Evolutionary conservation across 108 stramenopile species (phyloP).

Genomic region (Fistulifera solaris): DNA sequence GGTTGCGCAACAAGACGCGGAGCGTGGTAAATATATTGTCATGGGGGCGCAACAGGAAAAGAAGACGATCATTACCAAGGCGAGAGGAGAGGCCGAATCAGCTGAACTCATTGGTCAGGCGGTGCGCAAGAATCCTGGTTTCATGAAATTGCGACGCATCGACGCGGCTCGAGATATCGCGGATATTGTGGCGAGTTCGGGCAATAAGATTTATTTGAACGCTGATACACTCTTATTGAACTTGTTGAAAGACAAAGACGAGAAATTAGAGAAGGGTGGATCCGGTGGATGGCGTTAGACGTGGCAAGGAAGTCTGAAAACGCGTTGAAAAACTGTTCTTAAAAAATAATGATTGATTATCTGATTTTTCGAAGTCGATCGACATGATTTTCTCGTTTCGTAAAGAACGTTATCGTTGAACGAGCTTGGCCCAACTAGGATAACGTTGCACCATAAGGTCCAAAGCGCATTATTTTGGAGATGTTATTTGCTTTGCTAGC

Average conservation of each 20-base stretch:
- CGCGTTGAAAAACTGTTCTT: too few species aligned
- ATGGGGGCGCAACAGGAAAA: constrained; percentile 96
- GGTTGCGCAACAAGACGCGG: constrained; percentile 99
- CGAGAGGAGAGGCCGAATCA: constrained; percentile 97
- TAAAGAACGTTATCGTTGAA: too few species aligned
- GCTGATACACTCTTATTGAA: constrained; percentile 95
- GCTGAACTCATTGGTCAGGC: constrained; percentile 96
- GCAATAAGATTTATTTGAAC: constrained; percentile 96
- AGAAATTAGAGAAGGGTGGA: constrained; percentile 72
- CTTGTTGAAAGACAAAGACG: constrained; percentile 83
- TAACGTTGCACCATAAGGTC: too few species aligned
- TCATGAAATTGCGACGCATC: constrained; percentile 97
- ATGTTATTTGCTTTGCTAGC: too few species aligned
- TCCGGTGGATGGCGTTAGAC: neutral
- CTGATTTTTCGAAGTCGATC: too few species aligned
- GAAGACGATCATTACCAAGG: constrained; percentile 97
- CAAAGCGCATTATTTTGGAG: too few species aligned
- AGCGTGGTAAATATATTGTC: constrained; percentile 97
- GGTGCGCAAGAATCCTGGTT: constrained; percentile 98
- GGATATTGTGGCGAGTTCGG: constrained; percentile 76
- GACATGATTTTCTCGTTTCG: too few species aligned
- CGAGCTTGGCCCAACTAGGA: too few species aligned
- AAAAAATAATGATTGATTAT: too few species aligned
- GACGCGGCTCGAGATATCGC: constrained; percentile 99
- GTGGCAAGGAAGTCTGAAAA: too few species aligned